Evolutionary conservation across 1,139 yeast genomes (phyloP), one percentile per base, ranked within the genome.

Genomic region (Meyerozyma guilliermondii): DNA sequence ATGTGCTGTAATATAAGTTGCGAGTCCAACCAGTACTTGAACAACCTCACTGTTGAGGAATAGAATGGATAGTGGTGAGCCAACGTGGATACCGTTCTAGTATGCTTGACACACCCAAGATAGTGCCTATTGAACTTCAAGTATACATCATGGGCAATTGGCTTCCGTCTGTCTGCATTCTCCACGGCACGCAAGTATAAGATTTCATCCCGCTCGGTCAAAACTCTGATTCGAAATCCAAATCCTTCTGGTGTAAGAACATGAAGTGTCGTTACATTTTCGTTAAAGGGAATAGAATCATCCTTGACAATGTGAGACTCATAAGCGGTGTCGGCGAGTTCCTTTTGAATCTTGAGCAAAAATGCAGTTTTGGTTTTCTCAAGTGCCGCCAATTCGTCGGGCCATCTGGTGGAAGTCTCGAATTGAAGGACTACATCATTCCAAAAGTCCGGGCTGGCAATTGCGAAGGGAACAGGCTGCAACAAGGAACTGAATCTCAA

Each of bases 341-440:
- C 88, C 47, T 79, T 75, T n/a, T n/a, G 13, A 14, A 91, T 77
- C 53, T 86, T 85, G 41, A 94, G 61, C 52, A 92, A 66, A 52
- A 94, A 87, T 6, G 98, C 98, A 31, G 92, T 77, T 59, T 94
- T 94, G 14, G 96, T 86, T 55, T 84, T 83, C 58, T 92, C 98
- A 45, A 89, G 68, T 1, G 97, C 91, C 30, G 74, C 68, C 5
- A 88, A 60, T 60, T 92, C 96, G 62, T 87, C 96, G 1, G 99
- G 98, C 99, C 98, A 94, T 60, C 82, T 81, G n/a, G 81, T 74
- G 1, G 96, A 86, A 3, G 87, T 71, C 65, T 94, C 98, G 62
- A 94, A 88, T 62, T 89, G 96, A 39, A 94, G 62, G 10, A 91
- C 74, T 22, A 83, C 81, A 41, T 85, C 89, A 51, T 86, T 87